These are phyloP conservation scores for Agroathelia rolfsii DNA, from an alignment of 1,284 basidiomycete species.

Conservation along the genomic window DNA sequence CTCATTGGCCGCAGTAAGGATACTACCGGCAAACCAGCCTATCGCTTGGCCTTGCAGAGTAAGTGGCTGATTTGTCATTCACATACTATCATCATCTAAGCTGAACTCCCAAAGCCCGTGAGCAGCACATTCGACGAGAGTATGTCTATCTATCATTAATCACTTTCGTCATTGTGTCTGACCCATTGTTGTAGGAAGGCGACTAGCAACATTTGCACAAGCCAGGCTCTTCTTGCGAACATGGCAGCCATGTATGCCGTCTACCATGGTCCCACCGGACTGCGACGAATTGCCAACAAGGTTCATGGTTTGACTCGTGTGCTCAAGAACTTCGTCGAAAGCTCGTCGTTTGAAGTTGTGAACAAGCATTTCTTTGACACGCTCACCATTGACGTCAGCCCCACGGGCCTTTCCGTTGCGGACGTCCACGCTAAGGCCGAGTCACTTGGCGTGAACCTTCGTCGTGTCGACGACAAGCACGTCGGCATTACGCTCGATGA, in stretches of 20 bases:
- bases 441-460: slow-evolving; percentile 75
- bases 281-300: slow-evolving; percentile 81
- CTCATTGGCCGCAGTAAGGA: slow-evolving; percentile 90
- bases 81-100: slow-evolving; percentile 7
- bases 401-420: slow-evolving; percentile 47
- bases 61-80: slow-evolving; percentile 19
- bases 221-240: slow-evolving; percentile 90
- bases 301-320: slow-evolving; percentile 85
- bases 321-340: slow-evolving; percentile 61
- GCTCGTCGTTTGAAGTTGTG: slow-evolving; percentile 60
- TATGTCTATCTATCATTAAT: too few species aligned
- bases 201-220: slow-evolving; percentile 90
- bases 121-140: slow-evolving; percentile 94
- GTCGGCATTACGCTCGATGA: slow-evolving; percentile 94
- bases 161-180: too few species aligned
- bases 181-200: too few species aligned
- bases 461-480: slow-evolving; percentile 64
- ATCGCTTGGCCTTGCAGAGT: slow-evolving; percentile 92
- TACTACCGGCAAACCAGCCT: slow-evolving; percentile 76
- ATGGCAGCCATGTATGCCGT: slow-evolving; percentile 98
- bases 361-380: slow-evolving; percentile 87
- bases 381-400: slow-evolving; percentile 74
- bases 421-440: slow-evolving; percentile 65
- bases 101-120: slow-evolving; percentile 62
- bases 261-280: slow-evolving; percentile 88